Percentiles rank a stretch among this genome's conserved stretches.
phyloP scores from a whole-genome alignment of 768 basidiomycete genomes.

The Lyophyllum atratum region DNA sequence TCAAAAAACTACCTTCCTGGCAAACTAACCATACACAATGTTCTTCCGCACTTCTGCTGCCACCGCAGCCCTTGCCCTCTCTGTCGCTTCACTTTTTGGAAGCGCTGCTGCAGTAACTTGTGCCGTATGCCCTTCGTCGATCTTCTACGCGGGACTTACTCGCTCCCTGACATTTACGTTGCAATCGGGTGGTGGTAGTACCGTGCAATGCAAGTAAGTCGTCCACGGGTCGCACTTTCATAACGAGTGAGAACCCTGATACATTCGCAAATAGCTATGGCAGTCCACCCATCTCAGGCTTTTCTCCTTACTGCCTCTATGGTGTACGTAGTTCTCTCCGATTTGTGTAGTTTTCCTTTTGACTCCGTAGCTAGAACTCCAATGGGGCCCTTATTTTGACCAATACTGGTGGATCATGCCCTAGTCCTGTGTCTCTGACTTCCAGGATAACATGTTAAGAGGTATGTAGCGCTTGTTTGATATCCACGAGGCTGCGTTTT shows the following conservation, averaged over 20 bases:
- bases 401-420: neutral
- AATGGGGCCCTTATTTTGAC: neutral
- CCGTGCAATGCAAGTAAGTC: conserved; percentile 15
- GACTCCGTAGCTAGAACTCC: neutral
- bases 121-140: conserved; percentile 12
- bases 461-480: neutral
- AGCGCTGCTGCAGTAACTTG: conserved; percentile 4
- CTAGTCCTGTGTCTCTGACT: neutral
- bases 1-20: neutral
- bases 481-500: neutral
- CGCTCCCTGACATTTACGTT: conserved; percentile 4
- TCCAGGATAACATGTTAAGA: neutral
- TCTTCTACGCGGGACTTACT: conserved; percentile 8
- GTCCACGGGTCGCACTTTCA: neutral
- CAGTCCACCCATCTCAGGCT: neutral
- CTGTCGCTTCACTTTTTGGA: neutral
- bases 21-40: neutral
- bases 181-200: neutral
- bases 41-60: conserved; percentile 1
- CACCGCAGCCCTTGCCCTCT: neutral
- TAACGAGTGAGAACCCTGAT: neutral
- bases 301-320: neutral
- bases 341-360: neutral
- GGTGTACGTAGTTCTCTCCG: neutral
- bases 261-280: neutral